Percentiles rank a stretch among this genome's conserved stretches.
Evolutionary conservation across 441 rosid species (phyloP).

Genomic region (Hura crepitans): DNA sequence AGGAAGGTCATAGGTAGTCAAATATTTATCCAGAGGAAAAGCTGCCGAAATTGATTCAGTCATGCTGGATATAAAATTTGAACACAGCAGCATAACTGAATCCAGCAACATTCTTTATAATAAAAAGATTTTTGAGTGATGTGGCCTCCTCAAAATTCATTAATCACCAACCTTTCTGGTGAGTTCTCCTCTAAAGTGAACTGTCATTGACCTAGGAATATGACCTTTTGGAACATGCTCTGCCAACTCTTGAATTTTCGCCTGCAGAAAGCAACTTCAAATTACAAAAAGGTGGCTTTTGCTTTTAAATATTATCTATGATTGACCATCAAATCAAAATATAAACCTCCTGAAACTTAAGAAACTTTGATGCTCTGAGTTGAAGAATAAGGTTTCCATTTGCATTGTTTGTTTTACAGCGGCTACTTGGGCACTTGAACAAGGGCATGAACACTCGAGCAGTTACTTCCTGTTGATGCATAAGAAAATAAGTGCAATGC

Average conservation of each 20-base stretch:
- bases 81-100: background rate
- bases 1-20: background rate
- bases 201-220: conserved; percentile 90
- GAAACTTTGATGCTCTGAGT: conserved; percentile 95
- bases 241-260: conserved; percentile 97
- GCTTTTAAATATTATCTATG: background rate
- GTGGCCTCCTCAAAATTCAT: conserved; percentile 10
- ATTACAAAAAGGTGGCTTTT: conserved; percentile 19
- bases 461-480: conserved; percentile 72
- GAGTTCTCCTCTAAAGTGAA: conserved; percentile 96
- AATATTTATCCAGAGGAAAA: background rate
- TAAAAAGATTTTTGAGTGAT: background rate
- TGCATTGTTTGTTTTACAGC: conserved; percentile 58
- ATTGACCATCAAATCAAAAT: conserved; percentile 14
- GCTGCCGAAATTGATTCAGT: background rate
- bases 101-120: background rate
- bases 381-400: conserved; percentile 91
- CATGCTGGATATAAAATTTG: background rate
- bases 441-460: conserved; percentile 95
- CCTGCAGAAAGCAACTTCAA: conserved; percentile 46
- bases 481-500: conserved; percentile 17
- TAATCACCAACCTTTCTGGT: conserved; percentile 77
- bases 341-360: conserved; percentile 94
- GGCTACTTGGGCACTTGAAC: conserved; percentile 75
- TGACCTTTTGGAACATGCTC: conserved; percentile 99